Conservation (phyloP, 306 rosid species). For the Erythrophleum fordii region DNA sequence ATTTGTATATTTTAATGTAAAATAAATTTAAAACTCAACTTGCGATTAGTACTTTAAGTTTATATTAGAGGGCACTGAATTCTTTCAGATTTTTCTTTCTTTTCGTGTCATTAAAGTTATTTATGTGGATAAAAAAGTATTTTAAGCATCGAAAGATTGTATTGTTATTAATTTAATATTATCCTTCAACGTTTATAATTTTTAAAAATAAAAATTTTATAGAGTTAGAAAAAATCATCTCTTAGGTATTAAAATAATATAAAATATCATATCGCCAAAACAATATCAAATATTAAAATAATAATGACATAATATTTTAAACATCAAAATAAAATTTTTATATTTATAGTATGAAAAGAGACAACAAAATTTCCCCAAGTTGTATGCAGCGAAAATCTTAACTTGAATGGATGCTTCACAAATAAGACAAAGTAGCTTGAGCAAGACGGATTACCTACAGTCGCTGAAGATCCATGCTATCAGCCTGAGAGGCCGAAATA, state of each 20-base stretch:
- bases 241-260: not conserved
- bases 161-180: too few species aligned
- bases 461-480: too few species aligned
- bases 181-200: too few species aligned
- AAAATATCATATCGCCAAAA: too few species aligned
- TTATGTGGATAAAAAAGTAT: not conserved
- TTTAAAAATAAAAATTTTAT: not conserved
- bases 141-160: not conserved
- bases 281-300: too few species aligned
- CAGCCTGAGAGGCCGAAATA: too few species aligned
- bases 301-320: too few species aligned
- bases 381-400: not conserved
- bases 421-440: not conserved
- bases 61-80: not conserved
- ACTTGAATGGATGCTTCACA: not conserved
- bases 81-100: not conserved
- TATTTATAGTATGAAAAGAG: not conserved
- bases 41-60: not conserved
- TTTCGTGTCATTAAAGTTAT: not conserved
- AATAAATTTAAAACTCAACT: not conserved
- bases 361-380: not conserved
- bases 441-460: too few species aligned
- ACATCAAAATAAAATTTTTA: too few species aligned
- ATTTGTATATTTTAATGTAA: not conserved
- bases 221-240: not conserved